A percentile compares a stretch with the other conserved stretches of the same genome.
phyloP scores from a whole-genome alignment of 495 filamentous ascomycete genomes.

The Penicillium canescens region DNA sequence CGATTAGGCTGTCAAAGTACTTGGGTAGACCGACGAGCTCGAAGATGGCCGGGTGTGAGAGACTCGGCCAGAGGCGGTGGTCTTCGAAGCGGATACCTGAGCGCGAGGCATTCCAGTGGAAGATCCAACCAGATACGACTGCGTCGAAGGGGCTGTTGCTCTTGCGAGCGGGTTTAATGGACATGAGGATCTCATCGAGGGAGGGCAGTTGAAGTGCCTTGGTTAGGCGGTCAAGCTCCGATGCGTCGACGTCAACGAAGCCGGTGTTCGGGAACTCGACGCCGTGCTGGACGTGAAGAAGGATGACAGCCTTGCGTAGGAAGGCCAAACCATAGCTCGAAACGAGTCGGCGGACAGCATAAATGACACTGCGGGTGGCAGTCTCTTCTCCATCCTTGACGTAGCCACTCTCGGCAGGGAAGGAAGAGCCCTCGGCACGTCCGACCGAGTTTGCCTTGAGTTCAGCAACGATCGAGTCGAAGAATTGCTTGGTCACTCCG shows the following conservation, averaged over 20 bases:
- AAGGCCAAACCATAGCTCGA: slow-evolving; percentile 86
- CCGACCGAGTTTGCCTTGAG: slow-evolving; percentile 47
- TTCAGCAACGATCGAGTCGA: slow-evolving; percentile 41
- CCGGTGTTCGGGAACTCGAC: slow-evolving; percentile 81
- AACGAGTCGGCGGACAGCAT: slow-evolving; percentile 54
- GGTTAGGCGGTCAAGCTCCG: slow-evolving; percentile 83
- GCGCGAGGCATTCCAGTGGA: slow-evolving; percentile 57
- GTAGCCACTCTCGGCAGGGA: slow-evolving; percentile 43
- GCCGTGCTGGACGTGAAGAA: slow-evolving; percentile 85
- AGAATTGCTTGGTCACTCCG: slow-evolving; percentile 37
- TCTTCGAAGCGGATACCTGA: slow-evolving; percentile 42
- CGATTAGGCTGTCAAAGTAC: slow-evolving; percentile 89
- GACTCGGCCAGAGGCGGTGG: slow-evolving; percentile 44
- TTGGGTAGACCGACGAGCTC: slow-evolving; percentile 91
- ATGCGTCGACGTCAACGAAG: slow-evolving; percentile 60
- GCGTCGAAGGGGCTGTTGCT: slow-evolving; percentile 40
- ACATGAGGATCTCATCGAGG: slow-evolving; percentile 73
- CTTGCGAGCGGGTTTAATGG: slow-evolving; percentile 34
- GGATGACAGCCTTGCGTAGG: slow-evolving; percentile 79
- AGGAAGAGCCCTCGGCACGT: slow-evolving; percentile 41
- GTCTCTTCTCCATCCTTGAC: slow-evolving; percentile 46
- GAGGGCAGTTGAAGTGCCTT: slow-evolving; percentile 71
- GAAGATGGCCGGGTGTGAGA: slow-evolving; percentile 87
- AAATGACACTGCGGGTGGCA: slow-evolving; percentile 37
- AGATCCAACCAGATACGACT: slow-evolving; percentile 79